Conservation (phyloP, 1,284 basidiomycete species). For the Pseudozyma hubeiensis region DNA sequence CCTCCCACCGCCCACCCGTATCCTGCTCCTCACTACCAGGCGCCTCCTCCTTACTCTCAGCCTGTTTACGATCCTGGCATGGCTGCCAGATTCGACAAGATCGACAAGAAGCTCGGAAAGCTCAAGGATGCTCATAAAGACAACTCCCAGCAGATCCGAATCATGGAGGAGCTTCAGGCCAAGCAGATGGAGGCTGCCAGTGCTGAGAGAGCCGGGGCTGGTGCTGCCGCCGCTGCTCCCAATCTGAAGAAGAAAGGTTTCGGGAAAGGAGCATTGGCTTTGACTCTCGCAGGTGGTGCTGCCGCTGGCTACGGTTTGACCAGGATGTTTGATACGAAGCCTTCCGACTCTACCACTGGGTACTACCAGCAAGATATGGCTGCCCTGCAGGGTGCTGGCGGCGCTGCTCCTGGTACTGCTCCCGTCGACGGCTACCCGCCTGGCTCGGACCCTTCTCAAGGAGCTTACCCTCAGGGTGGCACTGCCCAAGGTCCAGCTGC, state of each 20-base stretch:
- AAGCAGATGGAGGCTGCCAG: constrained; percentile 9
- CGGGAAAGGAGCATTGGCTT: constrained; percentile 1
- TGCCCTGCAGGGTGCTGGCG: constrained; percentile 25
- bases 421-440: constrained; percentile 18
- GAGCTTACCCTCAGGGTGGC: constrained; percentile 3
- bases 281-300: constrained; percentile 7
- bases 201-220: not conserved
- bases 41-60: not conserved
- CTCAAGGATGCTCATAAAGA: not conserved
- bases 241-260: constrained; percentile 11
- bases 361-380: constrained; percentile 25
- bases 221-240: not conserved
- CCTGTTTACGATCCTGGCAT: constrained; percentile 8
- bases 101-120: constrained; percentile 4
- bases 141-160: constrained; percentile 15
- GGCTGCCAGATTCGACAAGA: constrained; percentile 1
- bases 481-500: not conserved
- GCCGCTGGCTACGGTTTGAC: constrained; percentile 10
- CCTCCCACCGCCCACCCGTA: not conserved
- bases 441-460: not conserved
- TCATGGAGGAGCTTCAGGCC: constrained; percentile 27
- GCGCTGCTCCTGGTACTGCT: constrained; percentile 9
- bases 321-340: constrained; percentile 36
- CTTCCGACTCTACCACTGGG: constrained; percentile 21
- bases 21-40: not conserved